These are phyloP conservation scores for Cryptococcus sp. DNA, from an alignment of 1,284 basidiomycete species.

Conservation along the genomic window DNA sequence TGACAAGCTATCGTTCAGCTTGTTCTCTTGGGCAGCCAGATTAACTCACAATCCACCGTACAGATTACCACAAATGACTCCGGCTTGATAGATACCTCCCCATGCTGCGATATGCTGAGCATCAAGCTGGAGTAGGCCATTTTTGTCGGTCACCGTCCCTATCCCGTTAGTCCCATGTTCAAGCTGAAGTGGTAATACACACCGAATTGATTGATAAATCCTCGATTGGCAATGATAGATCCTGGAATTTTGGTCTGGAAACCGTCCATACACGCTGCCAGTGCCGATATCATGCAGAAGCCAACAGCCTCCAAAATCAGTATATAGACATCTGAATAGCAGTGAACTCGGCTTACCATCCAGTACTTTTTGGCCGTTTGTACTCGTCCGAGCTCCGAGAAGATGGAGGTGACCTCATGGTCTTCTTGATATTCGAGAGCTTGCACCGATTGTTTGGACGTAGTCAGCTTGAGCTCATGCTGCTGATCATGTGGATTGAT, in stretches of 20 bases:
- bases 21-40: background rate
- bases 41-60: slow-evolving; percentile 11
- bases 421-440: background rate
- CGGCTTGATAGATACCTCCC: slow-evolving; percentile 6
- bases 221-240: slow-evolving; percentile 10
- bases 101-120: slow-evolving; percentile 7
- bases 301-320: background rate
- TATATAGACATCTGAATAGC: background rate
- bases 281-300: background rate
- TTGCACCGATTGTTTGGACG: background rate
- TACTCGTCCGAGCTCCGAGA: background rate
- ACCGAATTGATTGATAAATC: slow-evolving; percentile 9
- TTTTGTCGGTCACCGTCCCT: slow-evolving; percentile 6
- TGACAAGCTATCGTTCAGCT: slow-evolving; percentile 4
- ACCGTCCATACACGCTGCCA: background rate
- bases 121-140: slow-evolving; percentile 5
- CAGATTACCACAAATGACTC: slow-evolving; percentile 4
- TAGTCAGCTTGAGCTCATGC: background rate
- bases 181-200: background rate
- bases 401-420: background rate
- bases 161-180: background rate
- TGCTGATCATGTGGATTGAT: background rate
- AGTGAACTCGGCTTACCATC: background rate
- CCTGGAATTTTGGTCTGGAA: slow-evolving; percentile 3
- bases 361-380: background rate